phyloP scores from a whole-genome alignment of 495 filamentous ascomycete species.

The Glonium stellatum region DNA sequence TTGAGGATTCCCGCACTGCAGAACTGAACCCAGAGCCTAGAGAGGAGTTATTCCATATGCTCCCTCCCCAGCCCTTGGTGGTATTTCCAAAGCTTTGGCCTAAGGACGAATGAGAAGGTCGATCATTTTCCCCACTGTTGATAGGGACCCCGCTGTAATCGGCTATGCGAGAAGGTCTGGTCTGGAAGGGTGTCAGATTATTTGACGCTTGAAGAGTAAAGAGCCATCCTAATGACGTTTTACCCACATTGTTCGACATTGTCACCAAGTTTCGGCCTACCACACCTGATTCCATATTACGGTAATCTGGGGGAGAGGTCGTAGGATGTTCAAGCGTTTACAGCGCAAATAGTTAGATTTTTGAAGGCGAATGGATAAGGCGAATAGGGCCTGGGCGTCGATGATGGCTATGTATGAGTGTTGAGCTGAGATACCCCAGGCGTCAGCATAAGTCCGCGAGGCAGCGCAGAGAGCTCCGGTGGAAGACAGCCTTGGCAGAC shows the following conservation, averaged over 20 bases:
- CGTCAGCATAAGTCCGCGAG: not conserved
- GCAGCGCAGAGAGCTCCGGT: not conserved
- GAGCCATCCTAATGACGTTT: not conserved
- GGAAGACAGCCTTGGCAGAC: not conserved
- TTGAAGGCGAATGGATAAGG: not conserved
- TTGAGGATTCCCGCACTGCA: constrained; percentile 33
- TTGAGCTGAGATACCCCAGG: not conserved
- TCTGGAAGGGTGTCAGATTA: constrained; percentile 17
- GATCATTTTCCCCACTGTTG: constrained; percentile 18
- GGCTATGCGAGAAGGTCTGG: constrained; percentile 11
- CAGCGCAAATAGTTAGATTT: not conserved
- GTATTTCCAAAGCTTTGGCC: constrained; percentile 42
- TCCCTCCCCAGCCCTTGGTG: constrained; percentile 47
- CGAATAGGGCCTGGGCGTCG: not conserved
- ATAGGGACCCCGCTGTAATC: constrained; percentile 15
- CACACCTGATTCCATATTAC: constrained; percentile 18
- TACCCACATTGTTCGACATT: constrained; percentile 25
- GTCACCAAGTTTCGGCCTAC: constrained; percentile 12
- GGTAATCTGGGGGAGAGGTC: not conserved
- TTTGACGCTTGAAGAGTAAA: not conserved
- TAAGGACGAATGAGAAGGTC: constrained; percentile 33
- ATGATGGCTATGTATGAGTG: not conserved
- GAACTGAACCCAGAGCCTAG: constrained; percentile 45
- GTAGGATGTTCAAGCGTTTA: not conserved
- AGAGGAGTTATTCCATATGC: constrained; percentile 55